A percentile compares a stretch with the other conserved stretches of the same genome.
These are phyloP conservation scores for Capsicum rhomboideum DNA, from an alignment of 257 asterid genomes.

Conservation along the genomic window DNA sequence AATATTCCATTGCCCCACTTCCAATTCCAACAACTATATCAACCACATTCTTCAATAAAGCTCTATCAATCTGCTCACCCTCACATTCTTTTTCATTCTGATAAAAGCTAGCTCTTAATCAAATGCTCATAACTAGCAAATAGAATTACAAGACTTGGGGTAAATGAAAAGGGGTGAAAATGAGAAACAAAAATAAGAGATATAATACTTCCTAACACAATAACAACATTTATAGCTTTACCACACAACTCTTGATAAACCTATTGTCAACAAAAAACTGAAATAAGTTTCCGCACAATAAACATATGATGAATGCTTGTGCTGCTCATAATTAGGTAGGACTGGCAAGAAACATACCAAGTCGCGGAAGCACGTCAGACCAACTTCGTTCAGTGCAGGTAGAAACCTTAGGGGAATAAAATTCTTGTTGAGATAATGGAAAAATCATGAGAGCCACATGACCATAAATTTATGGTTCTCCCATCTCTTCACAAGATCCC, in stretches of 20 bases:
- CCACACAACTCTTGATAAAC: constrained; percentile 25
- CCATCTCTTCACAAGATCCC: constrained; percentile 45
- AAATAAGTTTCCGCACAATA: not conserved
- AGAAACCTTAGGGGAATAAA: constrained; percentile 16
- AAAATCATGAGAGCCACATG: not conserved
- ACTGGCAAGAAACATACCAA: constrained; percentile 15
- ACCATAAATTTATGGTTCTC: too few relatives aligned
- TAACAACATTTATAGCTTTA: constrained; percentile 23
- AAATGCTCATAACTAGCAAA: too few relatives aligned
- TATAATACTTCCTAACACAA: too few relatives aligned
- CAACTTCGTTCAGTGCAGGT: constrained; percentile 26
- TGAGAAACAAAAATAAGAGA: too few relatives aligned
- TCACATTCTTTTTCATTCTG: too few relatives aligned
- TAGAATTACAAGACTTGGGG: too few relatives aligned
- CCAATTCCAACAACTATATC: too few relatives aligned
- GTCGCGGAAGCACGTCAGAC: constrained; percentile 29
- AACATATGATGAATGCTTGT: not conserved
- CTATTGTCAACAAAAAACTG: constrained; percentile 13
- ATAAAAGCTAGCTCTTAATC: too few relatives aligned
- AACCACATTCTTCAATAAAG: too few relatives aligned
- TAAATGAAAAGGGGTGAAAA: too few relatives aligned
- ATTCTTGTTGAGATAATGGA: not conserved
- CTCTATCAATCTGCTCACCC: too few relatives aligned
- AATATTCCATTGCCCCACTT: too few relatives aligned
- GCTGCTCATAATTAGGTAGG: not conserved